A percentile compares a stretch with the other conserved stretches of the same genome.
These are phyloP conservation scores for Cyclotella sp. DNA, from an alignment of 108 stramenopile genomes.

Conservation along the genomic window DNA sequence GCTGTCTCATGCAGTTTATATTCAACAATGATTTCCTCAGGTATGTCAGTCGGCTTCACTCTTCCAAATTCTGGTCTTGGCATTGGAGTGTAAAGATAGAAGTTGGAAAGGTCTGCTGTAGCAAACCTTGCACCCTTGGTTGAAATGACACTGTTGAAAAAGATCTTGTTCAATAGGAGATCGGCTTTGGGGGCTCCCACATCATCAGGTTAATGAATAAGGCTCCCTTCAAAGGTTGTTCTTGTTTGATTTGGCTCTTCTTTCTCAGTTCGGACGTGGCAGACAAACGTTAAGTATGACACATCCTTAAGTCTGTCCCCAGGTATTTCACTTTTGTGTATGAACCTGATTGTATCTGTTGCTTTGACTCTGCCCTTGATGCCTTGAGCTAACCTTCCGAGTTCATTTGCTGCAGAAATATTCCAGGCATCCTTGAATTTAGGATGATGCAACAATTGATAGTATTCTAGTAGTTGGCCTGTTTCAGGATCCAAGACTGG, in stretches of 20 bases:
- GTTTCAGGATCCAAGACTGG: conserved; percentile 25
- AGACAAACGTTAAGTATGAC: background rate
- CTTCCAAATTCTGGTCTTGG: conserved; percentile 41
- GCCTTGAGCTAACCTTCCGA: conserved; percentile 1
- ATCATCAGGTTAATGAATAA: conserved; percentile 32
- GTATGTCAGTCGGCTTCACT: conserved; percentile 33
- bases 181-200: conserved; percentile 27
- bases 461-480: conserved; percentile 19
- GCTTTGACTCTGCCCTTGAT: conserved; percentile 5
- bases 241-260: background rate
- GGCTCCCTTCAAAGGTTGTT: conserved; percentile 14
- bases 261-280: background rate
- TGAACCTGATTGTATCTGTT: conserved; percentile 48
- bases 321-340: conserved; percentile 25
- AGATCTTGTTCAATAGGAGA: conserved; percentile 34
- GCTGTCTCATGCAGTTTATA: conserved; percentile 27
- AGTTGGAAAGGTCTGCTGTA: conserved; percentile 49
- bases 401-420: background rate
- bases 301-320: conserved; percentile 19
- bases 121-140: conserved; percentile 32
- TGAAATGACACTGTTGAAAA: conserved; percentile 54
- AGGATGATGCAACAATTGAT: background rate
- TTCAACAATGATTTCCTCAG: conserved; percentile 37
- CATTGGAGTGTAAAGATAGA: conserved; percentile 51
- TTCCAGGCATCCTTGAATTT: conserved; percentile 18